Base-by-base conservation (phyloP, 202 grass and related monocot species). In the Eragrostis tef region DNA sequence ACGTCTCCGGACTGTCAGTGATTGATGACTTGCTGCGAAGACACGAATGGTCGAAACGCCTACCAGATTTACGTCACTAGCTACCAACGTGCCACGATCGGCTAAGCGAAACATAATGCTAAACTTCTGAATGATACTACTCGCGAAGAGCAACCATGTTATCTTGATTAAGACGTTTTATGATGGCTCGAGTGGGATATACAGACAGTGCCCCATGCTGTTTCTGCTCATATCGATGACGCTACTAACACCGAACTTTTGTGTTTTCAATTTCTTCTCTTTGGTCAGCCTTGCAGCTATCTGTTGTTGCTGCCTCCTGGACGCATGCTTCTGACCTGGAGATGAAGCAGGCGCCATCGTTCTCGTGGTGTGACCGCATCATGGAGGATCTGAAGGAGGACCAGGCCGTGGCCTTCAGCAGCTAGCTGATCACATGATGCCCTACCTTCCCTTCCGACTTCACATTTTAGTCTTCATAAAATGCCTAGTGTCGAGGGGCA, bases 251-350 rank as follows among this genome's bases (percentile, higher is more conserved):
- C 29, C 6, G 57, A 53, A 53, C 25, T 20, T 6, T n/a, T 12
- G 13, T 59, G 13, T 50, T 43, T n/a, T 9, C 1, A 29, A 26
- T 31, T 39, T 0, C n/a, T n/a, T 65, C 50, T 24, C 14, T 11
- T 39, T 42, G 11, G n/a, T 0, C 73, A 85, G 78, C 5, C 61
- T 85, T 34, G 83, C 72, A 13, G 87, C 78, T 3, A 56, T 70
- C 26, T 89, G 87, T 26, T 86, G 78, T 43, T 82, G 87, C 79
- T 89, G 87, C 67, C 54, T 89, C 34, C 34, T 89, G 73, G 87
- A 89, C 51, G 67, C 67, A 2, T 86, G 87, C 73, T 86, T 82
- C 78, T 78, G 51, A 73, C 21, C 39, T 46, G 61, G 16, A 31
- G 19, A 24, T 9, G 11, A 12, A 17, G 58, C 34, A 17, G 64